Conservation (phyloP, 2,329 filamentous ascomycete genomes). For the Diaporthe citriasiana region DNA sequence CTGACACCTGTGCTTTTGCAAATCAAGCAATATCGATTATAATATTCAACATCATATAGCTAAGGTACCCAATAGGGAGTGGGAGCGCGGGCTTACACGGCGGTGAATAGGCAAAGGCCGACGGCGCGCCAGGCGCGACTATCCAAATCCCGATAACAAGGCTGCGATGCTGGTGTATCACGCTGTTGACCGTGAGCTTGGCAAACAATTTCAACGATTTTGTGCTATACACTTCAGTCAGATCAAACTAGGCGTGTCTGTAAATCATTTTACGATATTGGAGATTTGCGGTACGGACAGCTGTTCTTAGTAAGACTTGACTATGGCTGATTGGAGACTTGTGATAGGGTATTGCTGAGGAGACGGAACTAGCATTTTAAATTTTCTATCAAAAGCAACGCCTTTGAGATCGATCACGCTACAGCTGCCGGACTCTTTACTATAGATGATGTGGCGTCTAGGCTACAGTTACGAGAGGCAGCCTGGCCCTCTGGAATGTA, state of each 20-base stretch:
- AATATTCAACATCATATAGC: neutral
- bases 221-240: neutral
- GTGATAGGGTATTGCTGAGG: neutral
- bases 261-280: neutral
- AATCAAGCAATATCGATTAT: neutral
- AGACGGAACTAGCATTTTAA: too few relatives aligned
- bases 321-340: too few relatives aligned
- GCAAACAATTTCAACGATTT: neutral
- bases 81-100: neutral
- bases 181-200: neutral
- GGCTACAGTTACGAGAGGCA: neutral
- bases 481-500: neutral
- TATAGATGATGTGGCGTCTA: neutral
- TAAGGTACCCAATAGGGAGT: neutral
- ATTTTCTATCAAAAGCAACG: too few relatives aligned
- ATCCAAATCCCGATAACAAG: neutral
- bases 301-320: too few relatives aligned
- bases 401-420: too few relatives aligned
- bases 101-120: neutral
- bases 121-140: neutral
- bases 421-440: neutral
- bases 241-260: too few relatives aligned
- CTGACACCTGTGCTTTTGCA: neutral
- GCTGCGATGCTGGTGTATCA: neutral
- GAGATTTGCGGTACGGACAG: neutral